phyloP scores from a whole-genome alignment of 2,329 filamentous ascomycete species.

The Colletotrichum noveboracense region DNA sequence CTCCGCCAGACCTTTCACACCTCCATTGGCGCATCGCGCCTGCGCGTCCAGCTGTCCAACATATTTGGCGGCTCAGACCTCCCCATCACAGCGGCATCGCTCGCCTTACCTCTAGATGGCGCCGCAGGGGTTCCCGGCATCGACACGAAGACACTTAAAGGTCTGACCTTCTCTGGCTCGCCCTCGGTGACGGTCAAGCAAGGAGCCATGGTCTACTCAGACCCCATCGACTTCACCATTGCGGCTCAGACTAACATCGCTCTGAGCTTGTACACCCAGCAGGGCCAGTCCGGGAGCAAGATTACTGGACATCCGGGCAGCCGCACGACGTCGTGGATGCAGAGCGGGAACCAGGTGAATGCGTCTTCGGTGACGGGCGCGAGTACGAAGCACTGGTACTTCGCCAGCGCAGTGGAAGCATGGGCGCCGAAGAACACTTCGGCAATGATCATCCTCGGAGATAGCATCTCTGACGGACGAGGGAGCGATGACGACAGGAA shows the following conservation, averaged over 20 bases:
- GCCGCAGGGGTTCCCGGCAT: conserved; percentile 59
- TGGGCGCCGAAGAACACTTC: conserved; percentile 48
- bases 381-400: conserved; percentile 56
- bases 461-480: conserved; percentile 72
- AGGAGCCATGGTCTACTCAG: conserved; percentile 64
- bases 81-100: conserved; percentile 61
- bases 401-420: conserved; percentile 64
- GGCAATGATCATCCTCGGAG: conserved; percentile 61
- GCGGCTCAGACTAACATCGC: conserved; percentile 57
- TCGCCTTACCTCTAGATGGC: conserved; percentile 61
- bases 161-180: conserved; percentile 64
- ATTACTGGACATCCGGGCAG: conserved; percentile 72
- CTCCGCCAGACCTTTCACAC: conserved; percentile 70
- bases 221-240: conserved; percentile 62
- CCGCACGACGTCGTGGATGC: conserved; percentile 66
- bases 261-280: conserved; percentile 61
- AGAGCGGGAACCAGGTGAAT: conserved; percentile 60
- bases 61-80: conserved; percentile 66
- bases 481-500: conserved; percentile 66
- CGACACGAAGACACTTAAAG: conserved; percentile 53
- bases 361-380: conserved; percentile 49
- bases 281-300: conserved; percentile 59
- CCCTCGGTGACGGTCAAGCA: conserved; percentile 56
- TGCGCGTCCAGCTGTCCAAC: conserved; percentile 70
- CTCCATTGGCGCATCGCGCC: conserved; percentile 58